Evolutionary conservation across 2,329 filamentous ascomycete genomes (phyloP).

Genomic region (Alternaria sp.): DNA sequence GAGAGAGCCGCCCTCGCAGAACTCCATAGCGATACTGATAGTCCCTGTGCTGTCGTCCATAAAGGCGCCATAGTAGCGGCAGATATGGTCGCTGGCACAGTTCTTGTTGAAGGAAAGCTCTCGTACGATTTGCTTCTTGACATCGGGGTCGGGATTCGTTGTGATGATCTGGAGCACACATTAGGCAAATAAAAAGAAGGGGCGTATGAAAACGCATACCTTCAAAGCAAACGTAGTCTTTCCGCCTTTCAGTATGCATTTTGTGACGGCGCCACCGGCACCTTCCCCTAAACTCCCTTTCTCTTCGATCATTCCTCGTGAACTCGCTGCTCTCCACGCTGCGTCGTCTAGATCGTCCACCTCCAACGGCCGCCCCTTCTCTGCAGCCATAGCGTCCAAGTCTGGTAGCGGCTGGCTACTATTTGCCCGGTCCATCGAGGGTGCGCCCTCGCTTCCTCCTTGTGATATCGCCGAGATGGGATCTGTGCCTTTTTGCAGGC

Average conservation of each 20-base stretch:
- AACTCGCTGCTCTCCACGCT: constrained; percentile 91
- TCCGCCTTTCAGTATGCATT: constrained; percentile 85
- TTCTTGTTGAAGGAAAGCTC: constrained; percentile 98
- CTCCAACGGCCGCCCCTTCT: constrained; percentile 83
- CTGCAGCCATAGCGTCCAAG: constrained; percentile 81
- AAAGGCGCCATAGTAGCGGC: constrained; percentile 96
- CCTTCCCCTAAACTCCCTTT: constrained; percentile 91
- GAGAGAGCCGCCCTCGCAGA: constrained; percentile 94
- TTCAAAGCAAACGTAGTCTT: constrained; percentile 97
- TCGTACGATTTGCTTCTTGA: constrained; percentile 97
- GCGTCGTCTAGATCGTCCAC: constrained; percentile 95
- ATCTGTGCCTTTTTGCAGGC: constrained; percentile 73
- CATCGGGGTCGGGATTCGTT: constrained; percentile 95
- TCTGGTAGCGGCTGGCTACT: constrained; percentile 79
- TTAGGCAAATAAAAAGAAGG: constrained; percentile 20
- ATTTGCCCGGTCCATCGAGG: constrained; percentile 78
- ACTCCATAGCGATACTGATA: constrained; percentile 99
- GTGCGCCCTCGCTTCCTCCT: constrained; percentile 72
- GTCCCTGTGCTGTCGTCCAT: constrained; percentile 95
- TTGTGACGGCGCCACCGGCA: constrained; percentile 92
- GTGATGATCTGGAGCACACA: constrained; percentile 76
- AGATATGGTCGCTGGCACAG: constrained; percentile 95
- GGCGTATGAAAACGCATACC: constrained; percentile 59
- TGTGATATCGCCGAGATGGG: constrained; percentile 90
- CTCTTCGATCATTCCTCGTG: constrained; percentile 86